Evolutionary conservation across 768 basidiomycete genomes (phyloP).

Genomic region (Russula earlei): DNA sequence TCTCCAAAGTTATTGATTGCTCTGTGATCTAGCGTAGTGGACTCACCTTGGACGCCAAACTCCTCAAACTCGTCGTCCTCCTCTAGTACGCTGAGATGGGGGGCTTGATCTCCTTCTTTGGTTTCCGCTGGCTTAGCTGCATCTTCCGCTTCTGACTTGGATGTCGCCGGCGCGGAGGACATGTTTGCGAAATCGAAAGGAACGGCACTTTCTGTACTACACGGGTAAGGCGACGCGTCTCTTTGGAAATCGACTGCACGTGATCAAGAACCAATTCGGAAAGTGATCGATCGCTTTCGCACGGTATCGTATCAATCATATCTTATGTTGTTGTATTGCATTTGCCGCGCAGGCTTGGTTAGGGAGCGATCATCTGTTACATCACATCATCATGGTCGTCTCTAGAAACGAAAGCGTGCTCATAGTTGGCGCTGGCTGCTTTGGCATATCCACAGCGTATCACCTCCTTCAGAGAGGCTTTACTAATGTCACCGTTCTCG

Average conservation of each 20-base stretch:
- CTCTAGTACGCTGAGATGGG: constrained; percentile 81
- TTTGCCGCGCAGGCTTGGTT: too few species aligned
- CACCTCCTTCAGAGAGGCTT: constrained; percentile 67
- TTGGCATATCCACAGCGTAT: constrained; percentile 80
- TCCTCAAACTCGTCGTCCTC: constrained; percentile 98
- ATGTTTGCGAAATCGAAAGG: too few species aligned
- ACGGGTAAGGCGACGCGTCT: too few species aligned
- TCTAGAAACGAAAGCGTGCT: constrained; percentile 34
- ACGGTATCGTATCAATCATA: too few species aligned
- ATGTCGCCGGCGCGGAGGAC: constrained; percentile 25
- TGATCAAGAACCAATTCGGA: too few species aligned
- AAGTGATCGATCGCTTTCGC: too few species aligned
- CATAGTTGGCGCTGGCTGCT: constrained; percentile 76
- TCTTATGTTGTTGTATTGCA: too few species aligned
- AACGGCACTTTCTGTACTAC: too few species aligned
- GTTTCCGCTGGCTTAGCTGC: constrained; percentile 21
- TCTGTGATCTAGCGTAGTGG: too few species aligned
- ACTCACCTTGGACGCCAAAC: constrained; percentile 70
- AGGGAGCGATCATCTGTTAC: too few species aligned
- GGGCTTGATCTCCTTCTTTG: constrained; percentile 22
- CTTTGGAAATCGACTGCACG: too few species aligned
- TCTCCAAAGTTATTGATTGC: too few species aligned
- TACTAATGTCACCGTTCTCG: constrained; percentile 62
- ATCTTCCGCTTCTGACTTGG: constrained; percentile 22
- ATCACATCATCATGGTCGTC: not conserved